Evolutionary conservation across 1,139 yeast genomes (phyloP).

Genomic region (Yamadazyma spencermartinsiae): DNA sequence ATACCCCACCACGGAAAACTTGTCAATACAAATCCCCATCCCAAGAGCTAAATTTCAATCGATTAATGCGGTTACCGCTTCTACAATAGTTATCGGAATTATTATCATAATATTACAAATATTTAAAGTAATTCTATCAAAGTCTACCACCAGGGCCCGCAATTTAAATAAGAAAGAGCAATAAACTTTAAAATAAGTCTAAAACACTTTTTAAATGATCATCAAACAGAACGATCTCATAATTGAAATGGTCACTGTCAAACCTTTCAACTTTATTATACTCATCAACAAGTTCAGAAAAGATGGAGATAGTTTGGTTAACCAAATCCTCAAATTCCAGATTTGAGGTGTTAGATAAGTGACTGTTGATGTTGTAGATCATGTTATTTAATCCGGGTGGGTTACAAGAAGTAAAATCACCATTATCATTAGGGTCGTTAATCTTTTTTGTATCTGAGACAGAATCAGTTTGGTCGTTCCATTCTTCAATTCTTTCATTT

Average conservation of each 20-base stretch:
- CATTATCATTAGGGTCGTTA: slow-evolving; percentile 3
- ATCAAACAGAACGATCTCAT: slow-evolving; percentile 17
- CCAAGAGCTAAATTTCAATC: slow-evolving; percentile 13
- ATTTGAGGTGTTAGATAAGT: slow-evolving; percentile 10
- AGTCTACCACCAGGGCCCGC: not conserved
- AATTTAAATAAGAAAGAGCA: not conserved
- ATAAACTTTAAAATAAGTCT: not conserved
- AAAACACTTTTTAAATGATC: slow-evolving; percentile 13
- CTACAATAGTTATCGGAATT: slow-evolving; percentile 14
- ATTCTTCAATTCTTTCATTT: slow-evolving; percentile 15
- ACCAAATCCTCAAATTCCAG: slow-evolving; percentile 9
- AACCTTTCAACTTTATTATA: slow-evolving; percentile 4
- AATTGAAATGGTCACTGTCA: slow-evolving; percentile 10
- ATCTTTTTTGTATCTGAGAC: slow-evolving; percentile 1
- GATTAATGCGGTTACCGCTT: slow-evolving; percentile 14
- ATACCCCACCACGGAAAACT: slow-evolving; percentile 5
- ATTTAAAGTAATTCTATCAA: not conserved
- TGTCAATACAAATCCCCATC: slow-evolving; percentile 12
- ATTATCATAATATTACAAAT: slow-evolving; percentile 15
- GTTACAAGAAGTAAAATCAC: not conserved
- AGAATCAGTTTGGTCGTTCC: slow-evolving; percentile 6
- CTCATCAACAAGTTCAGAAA: slow-evolving; percentile 11
- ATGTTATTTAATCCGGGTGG: slow-evolving; percentile 2
- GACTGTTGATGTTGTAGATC: slow-evolving; percentile 11
- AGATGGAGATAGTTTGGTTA: slow-evolving; percentile 10